phyloP scores from a whole-genome alignment of 305 asterid genomes.

The Solanum hybrid region DNA sequence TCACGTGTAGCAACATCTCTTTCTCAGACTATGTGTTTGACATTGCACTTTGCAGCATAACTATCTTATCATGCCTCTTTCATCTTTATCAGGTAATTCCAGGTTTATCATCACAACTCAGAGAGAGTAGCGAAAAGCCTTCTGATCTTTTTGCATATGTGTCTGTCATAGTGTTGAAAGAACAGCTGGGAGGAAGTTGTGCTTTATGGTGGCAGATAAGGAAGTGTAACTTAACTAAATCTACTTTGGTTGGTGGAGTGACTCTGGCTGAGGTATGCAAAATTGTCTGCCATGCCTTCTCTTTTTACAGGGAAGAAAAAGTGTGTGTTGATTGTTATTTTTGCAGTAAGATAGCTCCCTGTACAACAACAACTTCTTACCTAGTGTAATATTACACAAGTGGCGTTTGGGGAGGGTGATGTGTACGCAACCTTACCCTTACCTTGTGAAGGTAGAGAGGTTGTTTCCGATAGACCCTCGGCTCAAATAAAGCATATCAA shows the following conservation, averaged over 20 bases:
- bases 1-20: background rate
- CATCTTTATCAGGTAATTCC: conserved; percentile 64
- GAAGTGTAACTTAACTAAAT: conserved; percentile 62
- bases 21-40: background rate
- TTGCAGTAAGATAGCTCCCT: background rate
- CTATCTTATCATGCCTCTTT: background rate
- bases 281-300: background rate
- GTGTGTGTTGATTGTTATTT: background rate
- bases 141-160: conserved; percentile 55
- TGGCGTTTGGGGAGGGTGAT: background rate
- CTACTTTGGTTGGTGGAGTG: conserved; percentile 52
- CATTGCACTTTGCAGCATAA: background rate
- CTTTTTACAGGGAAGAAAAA: background rate
- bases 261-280: conserved; percentile 57
- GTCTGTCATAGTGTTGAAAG: conserved; percentile 22
- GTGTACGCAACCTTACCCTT: background rate
- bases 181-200: conserved; percentile 7
- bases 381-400: background rate
- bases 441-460: background rate
- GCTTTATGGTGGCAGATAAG: conserved; percentile 33
- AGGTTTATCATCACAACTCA: conserved; percentile 28
- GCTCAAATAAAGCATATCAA: background rate
- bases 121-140: conserved; percentile 28
- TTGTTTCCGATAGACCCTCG: background rate
- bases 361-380: background rate